phyloP scores from a whole-genome alignment of 805 yeast genomes.

The Debaryomyces hansenii region DNA sequence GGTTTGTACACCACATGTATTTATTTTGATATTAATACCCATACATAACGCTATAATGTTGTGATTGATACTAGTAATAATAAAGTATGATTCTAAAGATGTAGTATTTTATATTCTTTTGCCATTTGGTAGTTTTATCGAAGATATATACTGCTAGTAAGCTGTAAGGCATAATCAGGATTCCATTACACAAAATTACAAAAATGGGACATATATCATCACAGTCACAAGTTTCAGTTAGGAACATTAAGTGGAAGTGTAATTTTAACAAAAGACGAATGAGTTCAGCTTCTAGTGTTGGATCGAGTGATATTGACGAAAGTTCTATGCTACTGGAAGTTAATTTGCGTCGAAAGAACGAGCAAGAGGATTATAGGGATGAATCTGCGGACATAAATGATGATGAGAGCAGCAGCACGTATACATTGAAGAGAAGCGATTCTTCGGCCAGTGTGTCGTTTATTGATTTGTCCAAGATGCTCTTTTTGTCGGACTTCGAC shows the following conservation, averaged over 20 bases:
- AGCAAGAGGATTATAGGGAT: not conserved
- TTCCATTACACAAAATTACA: not conserved
- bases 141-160: too few species aligned
- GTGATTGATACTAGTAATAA: too few species aligned
- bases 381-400: not conserved
- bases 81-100: too few species aligned
- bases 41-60: too few species aligned
- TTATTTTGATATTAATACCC: too few species aligned
- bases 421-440: slow-evolving; percentile 17
- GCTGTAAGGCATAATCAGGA: not conserved
- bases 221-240: not conserved
- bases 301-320: not conserved
- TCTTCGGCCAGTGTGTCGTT: slow-evolving; percentile 29
- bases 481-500: slow-evolving; percentile 42
- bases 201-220: not conserved
- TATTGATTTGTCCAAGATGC: slow-evolving; percentile 36
- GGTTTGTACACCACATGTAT: too few species aligned
- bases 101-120: too few species aligned
- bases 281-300: not conserved
- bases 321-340: not conserved
- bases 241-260: not conserved
- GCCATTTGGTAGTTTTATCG: too few species aligned
- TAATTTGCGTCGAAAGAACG: not conserved
- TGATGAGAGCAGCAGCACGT: not conserved
- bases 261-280: not conserved